These are phyloP conservation scores for Kuraishia floccosa DNA, from an alignment of 805 yeast species.

Conservation along the genomic window DNA sequence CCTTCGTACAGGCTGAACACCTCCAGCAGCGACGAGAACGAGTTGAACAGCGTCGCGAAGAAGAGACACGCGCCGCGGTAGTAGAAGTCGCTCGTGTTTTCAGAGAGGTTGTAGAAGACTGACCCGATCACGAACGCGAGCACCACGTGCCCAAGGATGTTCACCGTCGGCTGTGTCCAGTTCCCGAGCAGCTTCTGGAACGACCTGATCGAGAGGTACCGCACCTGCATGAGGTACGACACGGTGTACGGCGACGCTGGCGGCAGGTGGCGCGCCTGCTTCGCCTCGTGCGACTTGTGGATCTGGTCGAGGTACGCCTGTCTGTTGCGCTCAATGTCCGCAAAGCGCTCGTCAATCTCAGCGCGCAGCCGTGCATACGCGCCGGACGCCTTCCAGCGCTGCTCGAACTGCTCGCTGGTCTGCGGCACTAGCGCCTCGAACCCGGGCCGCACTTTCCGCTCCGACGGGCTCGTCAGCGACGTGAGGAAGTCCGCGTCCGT, in stretches of 20 bases:
- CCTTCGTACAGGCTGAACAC: slow-evolving; percentile 29
- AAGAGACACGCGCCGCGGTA: slow-evolving; percentile 25
- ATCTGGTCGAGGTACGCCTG: slow-evolving; percentile 12
- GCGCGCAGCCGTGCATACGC: slow-evolving; percentile 25
- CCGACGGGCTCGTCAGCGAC: slow-evolving; percentile 37
- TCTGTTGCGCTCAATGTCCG: slow-evolving; percentile 5
- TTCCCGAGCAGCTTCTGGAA: slow-evolving; percentile 32
- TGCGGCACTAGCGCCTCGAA: slow-evolving; percentile 37
- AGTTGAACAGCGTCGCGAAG: slow-evolving; percentile 27
- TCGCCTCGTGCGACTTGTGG: slow-evolving; percentile 19
- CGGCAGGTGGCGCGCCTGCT: slow-evolving; percentile 29
- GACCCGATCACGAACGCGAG: slow-evolving; percentile 40
- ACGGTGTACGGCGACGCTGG: slow-evolving; percentile 34
- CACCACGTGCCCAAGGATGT: slow-evolving; percentile 25
- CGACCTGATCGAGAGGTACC: slow-evolving; percentile 30
- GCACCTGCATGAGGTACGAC: slow-evolving; percentile 33
- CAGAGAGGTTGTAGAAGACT: slow-evolving; percentile 32
- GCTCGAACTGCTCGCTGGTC: slow-evolving; percentile 39
- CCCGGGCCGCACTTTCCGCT: slow-evolving; percentile 31
- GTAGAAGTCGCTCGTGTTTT: slow-evolving; percentile 28
- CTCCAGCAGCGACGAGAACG: slow-evolving; percentile 32
- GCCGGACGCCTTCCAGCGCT: slow-evolving; percentile 36
- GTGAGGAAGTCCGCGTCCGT: slow-evolving; percentile 52
- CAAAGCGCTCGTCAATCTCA: slow-evolving; percentile 27
- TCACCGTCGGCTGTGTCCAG: slow-evolving; percentile 25